These are phyloP conservation scores for Agaricus blazei DNA, from an alignment of 768 basidiomycete genomes.

Conservation along the genomic window DNA sequence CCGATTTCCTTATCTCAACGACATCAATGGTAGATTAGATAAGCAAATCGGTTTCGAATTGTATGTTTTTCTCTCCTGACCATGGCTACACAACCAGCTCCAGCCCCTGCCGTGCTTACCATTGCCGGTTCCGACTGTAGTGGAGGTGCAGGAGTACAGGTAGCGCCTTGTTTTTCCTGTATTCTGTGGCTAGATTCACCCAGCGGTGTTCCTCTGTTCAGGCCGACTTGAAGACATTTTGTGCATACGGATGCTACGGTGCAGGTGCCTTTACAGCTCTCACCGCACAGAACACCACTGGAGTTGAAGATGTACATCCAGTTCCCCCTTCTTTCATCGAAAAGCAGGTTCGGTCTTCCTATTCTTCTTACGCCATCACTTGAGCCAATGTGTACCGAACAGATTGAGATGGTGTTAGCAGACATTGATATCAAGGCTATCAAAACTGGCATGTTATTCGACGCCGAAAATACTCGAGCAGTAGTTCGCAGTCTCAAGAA, in stretches of 20 bases:
- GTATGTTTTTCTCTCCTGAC: no score
- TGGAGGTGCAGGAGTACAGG: slow-evolving; percentile 90
- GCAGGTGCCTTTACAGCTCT: slow-evolving; percentile 79
- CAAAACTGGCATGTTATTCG: slow-evolving; percentile 89
- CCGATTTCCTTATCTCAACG: no score
- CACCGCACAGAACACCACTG: slow-evolving; percentile 85
- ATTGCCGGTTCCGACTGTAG: slow-evolving; percentile 81
- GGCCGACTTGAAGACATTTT: slow-evolving; percentile 87
- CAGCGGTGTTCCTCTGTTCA: slow-evolving; percentile 19
- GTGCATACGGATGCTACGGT: slow-evolving; percentile 75
- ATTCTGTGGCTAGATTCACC: neutral
- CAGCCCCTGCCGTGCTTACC: slow-evolving; percentile 41
- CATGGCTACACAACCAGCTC: no score
- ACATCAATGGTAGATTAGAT: no score
- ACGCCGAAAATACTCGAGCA: slow-evolving; percentile 40
- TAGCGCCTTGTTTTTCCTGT: slow-evolving; percentile 16
- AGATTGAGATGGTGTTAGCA: slow-evolving; percentile 37
- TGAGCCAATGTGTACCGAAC: neutral
- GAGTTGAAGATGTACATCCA: slow-evolving; percentile 72
- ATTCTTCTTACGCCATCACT: neutral
- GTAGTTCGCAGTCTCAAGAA: slow-evolving; percentile 49
- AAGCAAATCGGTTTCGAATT: no score
- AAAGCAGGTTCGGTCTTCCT: slow-evolving; percentile 53
- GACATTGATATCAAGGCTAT: slow-evolving; percentile 71
- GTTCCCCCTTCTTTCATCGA: slow-evolving; percentile 65